A percentile compares a stretch with the other conserved stretches of the same genome.
These are phyloP conservation scores for Cocos nucifera DNA, from an alignment of 176 grass and related monocot genomes.

Conservation along the genomic window DNA sequence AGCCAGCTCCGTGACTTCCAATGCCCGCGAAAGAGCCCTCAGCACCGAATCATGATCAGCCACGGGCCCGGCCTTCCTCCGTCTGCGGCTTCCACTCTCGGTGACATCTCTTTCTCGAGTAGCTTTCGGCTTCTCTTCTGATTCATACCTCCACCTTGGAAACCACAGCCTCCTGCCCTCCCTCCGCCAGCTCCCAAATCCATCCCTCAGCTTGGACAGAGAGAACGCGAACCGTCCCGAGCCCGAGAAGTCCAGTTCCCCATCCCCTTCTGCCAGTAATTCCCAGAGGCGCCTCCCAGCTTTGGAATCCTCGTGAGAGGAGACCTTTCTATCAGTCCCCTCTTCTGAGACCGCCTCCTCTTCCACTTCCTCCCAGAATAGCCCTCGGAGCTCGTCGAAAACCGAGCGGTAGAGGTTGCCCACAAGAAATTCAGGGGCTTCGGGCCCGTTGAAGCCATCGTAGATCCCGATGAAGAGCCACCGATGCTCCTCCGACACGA, in stretches of 20 bases:
- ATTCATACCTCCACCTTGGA: slow-evolving; percentile 33
- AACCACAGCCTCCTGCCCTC: slow-evolving; percentile 14
- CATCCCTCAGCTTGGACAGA: slow-evolving; percentile 48
- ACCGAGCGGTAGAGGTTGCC: slow-evolving; percentile 65
- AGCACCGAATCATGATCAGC: slow-evolving; percentile 53
- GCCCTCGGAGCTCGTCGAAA: slow-evolving; percentile 52
- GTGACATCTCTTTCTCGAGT: slow-evolving; percentile 9
- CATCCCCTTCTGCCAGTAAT: slow-evolving; percentile 60
- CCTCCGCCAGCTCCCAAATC: slow-evolving; percentile 8
- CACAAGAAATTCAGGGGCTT: slow-evolving; percentile 85
- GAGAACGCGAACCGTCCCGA: slow-evolving; percentile 69
- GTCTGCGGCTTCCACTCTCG: slow-evolving; percentile 4
- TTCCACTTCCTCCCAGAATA: slow-evolving; percentile 49
- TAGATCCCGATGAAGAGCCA: slow-evolving; percentile 97
- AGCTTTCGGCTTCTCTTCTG: slow-evolving; percentile 33
- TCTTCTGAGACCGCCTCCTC: slow-evolving; percentile 7
- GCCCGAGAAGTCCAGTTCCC: slow-evolving; percentile 57
- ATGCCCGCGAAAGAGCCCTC: slow-evolving; percentile 48
- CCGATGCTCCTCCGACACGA: slow-evolving; percentile 76
- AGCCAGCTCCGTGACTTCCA: slow-evolving; percentile 36
- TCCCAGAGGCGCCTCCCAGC: slow-evolving; percentile 51
- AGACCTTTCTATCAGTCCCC: not conserved
- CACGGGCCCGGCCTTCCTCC: slow-evolving; percentile 27
- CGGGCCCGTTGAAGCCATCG: slow-evolving; percentile 87
- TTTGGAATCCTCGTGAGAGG: slow-evolving; percentile 7